A percentile compares a stretch with the other conserved stretches of the same genome.
These are phyloP conservation scores for Silene conica DNA, from an alignment of 148 eudicot genomes.

Conservation along the genomic window DNA sequence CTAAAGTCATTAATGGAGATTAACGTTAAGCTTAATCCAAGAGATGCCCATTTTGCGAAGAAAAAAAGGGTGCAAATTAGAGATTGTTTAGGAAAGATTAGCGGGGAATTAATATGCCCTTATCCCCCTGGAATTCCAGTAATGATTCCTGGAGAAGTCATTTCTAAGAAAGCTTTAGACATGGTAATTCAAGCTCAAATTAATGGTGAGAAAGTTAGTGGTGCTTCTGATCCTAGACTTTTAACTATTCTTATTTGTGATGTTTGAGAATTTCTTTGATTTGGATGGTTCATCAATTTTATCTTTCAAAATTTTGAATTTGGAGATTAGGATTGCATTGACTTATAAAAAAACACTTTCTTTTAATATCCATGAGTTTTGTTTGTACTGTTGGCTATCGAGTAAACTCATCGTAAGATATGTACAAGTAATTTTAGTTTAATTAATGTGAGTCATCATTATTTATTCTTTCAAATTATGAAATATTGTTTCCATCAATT, in stretches of 20 bases:
- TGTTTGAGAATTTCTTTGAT: background rate
- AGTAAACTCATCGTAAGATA: too few species aligned
- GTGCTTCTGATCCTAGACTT: slow-evolving; percentile 46
- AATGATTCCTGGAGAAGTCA: slow-evolving; percentile 34
- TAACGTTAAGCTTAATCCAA: slow-evolving; percentile 47
- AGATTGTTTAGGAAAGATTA: slow-evolving; percentile 55
- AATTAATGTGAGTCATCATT: too few species aligned
- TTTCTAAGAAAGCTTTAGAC: background rate
- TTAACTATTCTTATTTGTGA: slow-evolving; percentile 49
- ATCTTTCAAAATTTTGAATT: too few species aligned
- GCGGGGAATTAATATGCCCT: slow-evolving; percentile 82
- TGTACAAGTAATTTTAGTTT: too few species aligned
- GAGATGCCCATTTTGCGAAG: slow-evolving; percentile 67
- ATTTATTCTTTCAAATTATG: too few species aligned
- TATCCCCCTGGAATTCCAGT: slow-evolving; percentile 82
- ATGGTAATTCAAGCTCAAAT: background rate
- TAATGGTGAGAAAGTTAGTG: slow-evolving; percentile 45
- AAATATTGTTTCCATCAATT: too few species aligned
- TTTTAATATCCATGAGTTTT: too few species aligned
- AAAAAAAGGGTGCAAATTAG: slow-evolving; percentile 44
- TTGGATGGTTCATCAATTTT: background rate
- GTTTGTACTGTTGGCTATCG: too few species aligned
- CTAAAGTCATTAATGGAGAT: slow-evolving; percentile 26
- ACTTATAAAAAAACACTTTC: too few species aligned
- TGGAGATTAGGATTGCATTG: too few species aligned